phyloP scores from a whole-genome alignment of 768 basidiomycete species.

The Auriscalpium microsporum region DNA sequence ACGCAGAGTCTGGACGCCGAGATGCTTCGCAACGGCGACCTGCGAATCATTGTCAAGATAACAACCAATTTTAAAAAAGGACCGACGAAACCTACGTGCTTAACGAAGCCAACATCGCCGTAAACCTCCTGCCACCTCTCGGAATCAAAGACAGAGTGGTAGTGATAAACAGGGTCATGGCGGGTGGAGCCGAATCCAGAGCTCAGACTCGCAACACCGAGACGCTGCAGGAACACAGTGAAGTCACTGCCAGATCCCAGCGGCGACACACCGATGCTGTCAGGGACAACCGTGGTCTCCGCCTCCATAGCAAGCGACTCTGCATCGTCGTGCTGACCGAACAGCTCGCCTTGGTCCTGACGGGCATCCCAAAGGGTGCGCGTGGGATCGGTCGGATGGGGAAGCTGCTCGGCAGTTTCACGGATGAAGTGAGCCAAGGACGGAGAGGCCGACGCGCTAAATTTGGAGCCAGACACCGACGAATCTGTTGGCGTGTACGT shows the following conservation, averaged over 20 bases:
- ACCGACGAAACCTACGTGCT: conserved; percentile 32
- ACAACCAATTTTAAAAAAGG: no score
- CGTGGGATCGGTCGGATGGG: conserved; percentile 58
- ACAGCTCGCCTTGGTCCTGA: conserved; percentile 48
- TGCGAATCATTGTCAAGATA: conserved; percentile 9
- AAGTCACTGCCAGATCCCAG: conserved; percentile 89
- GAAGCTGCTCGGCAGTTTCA: conserved; percentile 56
- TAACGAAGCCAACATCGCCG: conserved; percentile 54
- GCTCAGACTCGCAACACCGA: conserved; percentile 38
- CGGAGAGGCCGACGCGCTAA: conserved; percentile 57
- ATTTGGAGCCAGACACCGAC: conserved; percentile 55
- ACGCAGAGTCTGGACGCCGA: conserved; percentile 48
- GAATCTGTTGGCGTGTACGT: conserved; percentile 43
- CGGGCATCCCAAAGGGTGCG: conserved; percentile 76
- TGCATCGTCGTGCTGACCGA: conserved; percentile 32
- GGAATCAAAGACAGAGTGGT: conserved; percentile 52
- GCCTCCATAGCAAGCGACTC: conserved; percentile 36
- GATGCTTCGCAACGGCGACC: conserved; percentile 51
- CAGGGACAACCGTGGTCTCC: conserved; percentile 23
- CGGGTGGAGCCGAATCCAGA: conserved; percentile 27
- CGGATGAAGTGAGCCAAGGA: conserved; percentile 74
- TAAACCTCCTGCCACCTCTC: conserved; percentile 52
- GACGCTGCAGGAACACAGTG: conserved; percentile 82
- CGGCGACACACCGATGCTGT: conserved; percentile 38
- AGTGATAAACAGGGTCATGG: conserved; percentile 49